Percentiles rank a stretch among this genome's conserved stretches.
Evolutionary conservation across 192 early-diverging fungal species (phyloP).

Genomic region (Dissophora globulifera): DNA sequence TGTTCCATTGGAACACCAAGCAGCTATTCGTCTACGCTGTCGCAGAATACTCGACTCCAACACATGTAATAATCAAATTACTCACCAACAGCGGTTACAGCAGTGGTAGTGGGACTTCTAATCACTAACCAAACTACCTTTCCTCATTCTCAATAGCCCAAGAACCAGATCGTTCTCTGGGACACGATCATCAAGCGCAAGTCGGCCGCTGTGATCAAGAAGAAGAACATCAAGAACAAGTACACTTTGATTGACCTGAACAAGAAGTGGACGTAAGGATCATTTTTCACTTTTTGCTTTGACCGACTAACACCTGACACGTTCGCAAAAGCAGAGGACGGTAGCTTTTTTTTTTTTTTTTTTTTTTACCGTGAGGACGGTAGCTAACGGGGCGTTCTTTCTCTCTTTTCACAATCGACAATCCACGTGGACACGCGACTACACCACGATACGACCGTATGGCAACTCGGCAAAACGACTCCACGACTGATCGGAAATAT

Average conservation of each 20-base stretch:
- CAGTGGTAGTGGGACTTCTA: too few relatives aligned
- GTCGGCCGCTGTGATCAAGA: constrained; percentile 67
- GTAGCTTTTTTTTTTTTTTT: constrained; percentile 12
- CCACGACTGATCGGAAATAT: too few relatives aligned
- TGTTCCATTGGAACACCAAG: constrained; percentile 94
- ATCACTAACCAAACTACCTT: constrained; percentile 11
- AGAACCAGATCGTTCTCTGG: constrained; percentile 86
- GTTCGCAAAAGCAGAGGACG: too few relatives aligned
- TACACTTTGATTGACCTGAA: constrained; percentile 78
- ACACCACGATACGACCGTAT: too few relatives aligned
- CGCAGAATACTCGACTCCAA: constrained; percentile 77
- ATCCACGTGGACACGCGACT: too few relatives aligned
- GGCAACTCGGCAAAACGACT: too few relatives aligned
- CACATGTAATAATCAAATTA: too few relatives aligned
- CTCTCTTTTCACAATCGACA: too few relatives aligned
- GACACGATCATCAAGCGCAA: constrained; percentile 81
- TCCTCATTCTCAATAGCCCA: constrained; percentile 52
- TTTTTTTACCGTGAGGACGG: too few relatives aligned
- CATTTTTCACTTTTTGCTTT: constrained; percentile 13
- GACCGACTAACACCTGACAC: too few relatives aligned
- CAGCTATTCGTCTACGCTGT: constrained; percentile 84
- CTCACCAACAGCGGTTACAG: too few relatives aligned
- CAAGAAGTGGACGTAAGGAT: constrained; percentile 71
- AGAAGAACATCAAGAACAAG: constrained; percentile 68
- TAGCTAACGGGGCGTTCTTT: too few relatives aligned